Base-by-base conservation (phyloP, 768 basidiomycete species). In the Gymnopilus junonius region DNA sequence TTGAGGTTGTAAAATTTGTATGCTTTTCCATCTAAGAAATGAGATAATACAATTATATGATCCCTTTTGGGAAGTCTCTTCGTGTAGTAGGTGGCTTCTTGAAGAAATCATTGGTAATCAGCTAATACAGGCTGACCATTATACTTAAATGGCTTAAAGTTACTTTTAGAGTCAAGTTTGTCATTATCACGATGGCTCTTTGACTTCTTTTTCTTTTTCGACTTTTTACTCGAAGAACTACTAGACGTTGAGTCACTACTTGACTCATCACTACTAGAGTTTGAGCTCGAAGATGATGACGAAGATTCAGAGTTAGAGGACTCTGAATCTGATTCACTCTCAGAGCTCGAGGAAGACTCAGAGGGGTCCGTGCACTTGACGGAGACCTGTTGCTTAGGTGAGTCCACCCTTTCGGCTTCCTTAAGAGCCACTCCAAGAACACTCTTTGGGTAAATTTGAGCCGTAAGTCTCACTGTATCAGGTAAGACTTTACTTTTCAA, bases 151-250 rank as follows among this genome's bases (percentile, higher is more conserved):
- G 32, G 17, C 27, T 34, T 35, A 25, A 60, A 76, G 23, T 35
- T 12, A 23, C 15, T 20, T 20, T 20, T 40, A 10, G 15, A 12
- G 12, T 20, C n/a, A 35, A 4, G 8, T 2, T 4, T 37, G 21
- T 76, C n/a, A 74, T 42, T 7, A 57, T 56, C 71, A 61, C 67
- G 34, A 39, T 67, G 59, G 34, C 40, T 27, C 14, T 14, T 39
- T 17, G 50, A 42, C 7, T 37, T 31, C 39, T 51, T 61, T 3
- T n/a, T 42, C 25, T 53, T 29, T 15, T 45, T 54, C 11, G 59
- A 55, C 0, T 32, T n/a, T 34, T 59, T 64, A 4, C 45, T 46
- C 45, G 43, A 17, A 0, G 29, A 32, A 29, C 29, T 31, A 27
- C 51, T 53, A 5, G 4, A 12, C 6, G 51, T 2, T 29, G 51